Percentiles rank a stretch among this genome's conserved stretches.
Evolutionary conservation across 345 rosid genomes (phyloP).

Genomic region (Brassica napus): Da-Ae NC_063447.1:59191501-59192000

Average conservation of each 20-base stretch:
- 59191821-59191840: constrained; percentile 12
- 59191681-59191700: constrained; percentile 52
- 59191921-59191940: constrained; percentile 30
- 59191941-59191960: no score
- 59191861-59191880: constrained; percentile 60
- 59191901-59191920: constrained; percentile 28
- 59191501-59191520: no score
- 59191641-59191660: constrained; percentile 92
- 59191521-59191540: no score
- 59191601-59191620: no score
- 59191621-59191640: constrained; percentile 48
- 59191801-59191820: not conserved
- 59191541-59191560: no score
- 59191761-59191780: constrained; percentile 57
- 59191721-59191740: constrained; percentile 68
- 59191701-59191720: constrained; percentile 80
- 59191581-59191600: no score
- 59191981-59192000: not conserved
- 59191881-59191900: constrained; percentile 79
- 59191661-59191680: constrained; percentile 78
- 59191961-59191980: not conserved
- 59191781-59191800: constrained; percentile 7
- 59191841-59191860: constrained; percentile 78
- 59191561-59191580: not conserved
- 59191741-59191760: constrained; percentile 72